These are phyloP conservation scores for Porodaedalea pini DNA, from an alignment of 1,284 basidiomycete genomes.

Conservation along the genomic window DNA sequence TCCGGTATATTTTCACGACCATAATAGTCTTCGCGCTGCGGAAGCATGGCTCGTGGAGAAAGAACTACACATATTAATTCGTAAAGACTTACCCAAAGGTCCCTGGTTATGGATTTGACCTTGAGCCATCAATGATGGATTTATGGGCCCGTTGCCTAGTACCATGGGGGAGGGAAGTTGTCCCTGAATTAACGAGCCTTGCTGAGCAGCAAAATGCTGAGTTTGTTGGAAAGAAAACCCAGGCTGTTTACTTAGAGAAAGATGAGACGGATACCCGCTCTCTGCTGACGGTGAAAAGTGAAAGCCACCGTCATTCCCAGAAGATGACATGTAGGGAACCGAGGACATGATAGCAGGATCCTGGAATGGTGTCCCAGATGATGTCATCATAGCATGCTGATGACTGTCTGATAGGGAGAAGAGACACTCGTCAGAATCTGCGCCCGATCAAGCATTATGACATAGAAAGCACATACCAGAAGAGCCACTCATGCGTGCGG, in stretches of 20 bases:
- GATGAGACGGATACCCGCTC: constrained; percentile 20
- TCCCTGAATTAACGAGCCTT: neutral
- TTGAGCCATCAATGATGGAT: constrained; percentile 9
- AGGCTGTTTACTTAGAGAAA: constrained; percentile 13
- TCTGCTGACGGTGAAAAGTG: constrained; percentile 17
- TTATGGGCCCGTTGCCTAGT: neutral
- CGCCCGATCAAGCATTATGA: constrained; percentile 33
- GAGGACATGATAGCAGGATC: constrained; percentile 81
- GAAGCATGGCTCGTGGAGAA: constrained; percentile 59
- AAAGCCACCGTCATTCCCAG: constrained; percentile 20
- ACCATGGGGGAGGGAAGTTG: constrained; percentile 5
- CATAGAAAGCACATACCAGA: constrained; percentile 48
- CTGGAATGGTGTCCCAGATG: constrained; percentile 49
- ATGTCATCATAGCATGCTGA: constrained; percentile 28
- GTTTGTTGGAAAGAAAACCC: constrained; percentile 14
- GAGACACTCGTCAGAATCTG: constrained; percentile 34
- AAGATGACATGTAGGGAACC: constrained; percentile 32
- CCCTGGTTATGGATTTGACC: constrained; percentile 6
- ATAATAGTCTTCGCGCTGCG: constrained; percentile 48
- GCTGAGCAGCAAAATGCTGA: constrained; percentile 5
- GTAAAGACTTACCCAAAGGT: constrained; percentile 17
- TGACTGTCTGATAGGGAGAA: constrained; percentile 25
- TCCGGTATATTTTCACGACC: constrained; percentile 12
- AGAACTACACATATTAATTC: constrained; percentile 10
- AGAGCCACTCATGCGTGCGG: constrained; percentile 32